These are phyloP conservation scores for Penicillium palitans DNA, from an alignment of 2,329 filamentous ascomycete genomes.

Conservation along the genomic window DNA sequence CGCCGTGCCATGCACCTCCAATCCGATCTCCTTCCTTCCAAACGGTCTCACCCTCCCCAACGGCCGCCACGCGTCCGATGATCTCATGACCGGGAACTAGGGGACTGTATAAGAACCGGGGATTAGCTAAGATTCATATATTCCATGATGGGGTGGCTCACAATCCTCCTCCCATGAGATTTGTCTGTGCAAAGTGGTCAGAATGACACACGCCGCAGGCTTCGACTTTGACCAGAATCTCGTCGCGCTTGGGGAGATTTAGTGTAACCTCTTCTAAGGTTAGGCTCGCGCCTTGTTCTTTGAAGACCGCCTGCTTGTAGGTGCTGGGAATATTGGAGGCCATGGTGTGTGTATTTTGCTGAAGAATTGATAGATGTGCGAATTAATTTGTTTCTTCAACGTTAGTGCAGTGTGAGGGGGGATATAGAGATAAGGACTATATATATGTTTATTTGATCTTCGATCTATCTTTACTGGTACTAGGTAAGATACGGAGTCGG, in stretches of 20 bases:
- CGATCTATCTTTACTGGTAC: background rate
- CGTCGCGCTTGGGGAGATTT: background rate
- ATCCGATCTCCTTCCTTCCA: background rate
- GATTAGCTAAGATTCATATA: background rate
- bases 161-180: background rate
- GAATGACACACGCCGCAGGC: background rate
- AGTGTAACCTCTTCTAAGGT: background rate
- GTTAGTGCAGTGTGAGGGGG: too few species aligned
- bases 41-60: background rate
- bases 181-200: background rate
- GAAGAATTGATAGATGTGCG: background rate
- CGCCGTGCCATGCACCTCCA: background rate
- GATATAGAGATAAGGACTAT: too few species aligned
- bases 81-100: background rate
- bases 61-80: background rate
- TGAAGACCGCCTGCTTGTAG: background rate
- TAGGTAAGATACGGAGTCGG: background rate
- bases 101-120: background rate
- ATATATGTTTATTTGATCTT: background rate
- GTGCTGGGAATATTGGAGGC: background rate
- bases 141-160: background rate
- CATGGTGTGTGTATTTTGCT: background rate
- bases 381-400: background rate
- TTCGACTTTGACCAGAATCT: background rate
- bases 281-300: background rate